These are phyloP conservation scores for Puccinia coronata DNA, from an alignment of 1,284 basidiomycete genomes.

Conservation along the genomic window DNA sequence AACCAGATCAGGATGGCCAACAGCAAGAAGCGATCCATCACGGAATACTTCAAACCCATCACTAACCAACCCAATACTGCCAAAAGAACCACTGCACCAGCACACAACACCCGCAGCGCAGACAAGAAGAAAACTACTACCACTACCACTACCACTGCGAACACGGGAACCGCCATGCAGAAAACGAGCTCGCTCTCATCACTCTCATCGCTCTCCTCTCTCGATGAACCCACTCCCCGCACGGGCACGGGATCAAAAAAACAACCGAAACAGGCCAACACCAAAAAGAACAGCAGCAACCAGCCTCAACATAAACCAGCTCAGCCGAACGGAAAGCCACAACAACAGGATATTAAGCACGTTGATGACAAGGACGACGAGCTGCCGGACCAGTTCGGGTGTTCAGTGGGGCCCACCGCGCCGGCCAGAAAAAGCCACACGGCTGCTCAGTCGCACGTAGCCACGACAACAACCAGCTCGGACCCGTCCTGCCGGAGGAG, in stretches of 20 bases:
- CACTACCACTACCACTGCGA: neutral
- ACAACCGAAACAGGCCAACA: neutral
- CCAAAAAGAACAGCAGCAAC: neutral
- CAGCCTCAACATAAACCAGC: too few relatives aligned
- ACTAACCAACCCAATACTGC: neutral
- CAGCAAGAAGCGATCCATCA: neutral
- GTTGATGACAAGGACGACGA: neutral
- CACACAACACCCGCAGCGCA: neutral
- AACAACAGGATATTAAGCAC: too few relatives aligned
- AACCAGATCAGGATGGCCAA: neutral
- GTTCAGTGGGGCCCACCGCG: too few relatives aligned
- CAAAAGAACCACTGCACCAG: neutral
- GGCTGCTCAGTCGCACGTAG: too few relatives aligned
- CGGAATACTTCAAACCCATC: constrained; percentile 12
- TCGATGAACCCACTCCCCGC: too few relatives aligned
- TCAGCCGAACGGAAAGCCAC: too few relatives aligned
- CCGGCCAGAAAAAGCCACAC: too few relatives aligned
- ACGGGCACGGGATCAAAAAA: too few relatives aligned
- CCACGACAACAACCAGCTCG: too few relatives aligned
- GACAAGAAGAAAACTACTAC: neutral
- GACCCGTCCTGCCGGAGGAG: too few relatives aligned
- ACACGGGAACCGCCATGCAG: neutral
- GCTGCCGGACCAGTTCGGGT: too few relatives aligned
- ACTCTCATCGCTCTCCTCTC: neutral
- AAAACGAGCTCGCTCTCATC: constrained; percentile 1